A percentile compares a stretch with the other conserved stretches of the same genome.
These are phyloP conservation scores for Limtongia smithiae DNA, from an alignment of 805 yeast genomes.

Conservation along the genomic window DNA sequence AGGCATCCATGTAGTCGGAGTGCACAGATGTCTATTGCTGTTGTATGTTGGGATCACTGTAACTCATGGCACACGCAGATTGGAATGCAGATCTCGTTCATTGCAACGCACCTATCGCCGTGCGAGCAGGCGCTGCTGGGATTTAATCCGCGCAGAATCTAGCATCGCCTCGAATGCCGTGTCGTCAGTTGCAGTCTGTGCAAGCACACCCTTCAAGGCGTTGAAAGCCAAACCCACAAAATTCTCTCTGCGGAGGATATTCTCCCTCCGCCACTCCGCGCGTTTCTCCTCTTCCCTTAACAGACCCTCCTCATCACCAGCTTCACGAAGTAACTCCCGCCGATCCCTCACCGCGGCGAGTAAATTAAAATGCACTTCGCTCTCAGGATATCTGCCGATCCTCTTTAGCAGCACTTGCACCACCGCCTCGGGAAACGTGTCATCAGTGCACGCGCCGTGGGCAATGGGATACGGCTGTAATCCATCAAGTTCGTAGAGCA, in stretches of 20 bases:
- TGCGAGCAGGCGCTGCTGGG: conserved; percentile 1
- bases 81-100: too few relatives aligned
- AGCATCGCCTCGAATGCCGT: conserved; percentile 39
- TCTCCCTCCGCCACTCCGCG: conserved; percentile 52
- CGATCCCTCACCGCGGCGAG: conserved; percentile 53
- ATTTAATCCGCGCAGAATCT: conserved; percentile 8
- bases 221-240: conserved; percentile 50
- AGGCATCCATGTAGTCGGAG: too few relatives aligned
- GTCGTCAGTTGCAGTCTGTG: conserved; percentile 40
- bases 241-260: conserved; percentile 52
- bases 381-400: conserved; percentile 44
- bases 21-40: too few relatives aligned
- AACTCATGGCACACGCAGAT: too few relatives aligned
- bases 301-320: conserved; percentile 43
- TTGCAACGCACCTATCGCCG: too few relatives aligned
- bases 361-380: conserved; percentile 56
- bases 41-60: too few relatives aligned
- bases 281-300: conserved; percentile 48
- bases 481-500: conserved; percentile 61
- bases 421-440: conserved; percentile 44
- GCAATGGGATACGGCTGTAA: conserved; percentile 52
- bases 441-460: conserved; percentile 46
- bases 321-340: conserved; percentile 39
- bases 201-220: conserved; percentile 44
- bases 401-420: conserved; percentile 48